Conservation (phyloP, 1,139 yeast species). For the Hyphopichia pseudoburtonii region DNA sequence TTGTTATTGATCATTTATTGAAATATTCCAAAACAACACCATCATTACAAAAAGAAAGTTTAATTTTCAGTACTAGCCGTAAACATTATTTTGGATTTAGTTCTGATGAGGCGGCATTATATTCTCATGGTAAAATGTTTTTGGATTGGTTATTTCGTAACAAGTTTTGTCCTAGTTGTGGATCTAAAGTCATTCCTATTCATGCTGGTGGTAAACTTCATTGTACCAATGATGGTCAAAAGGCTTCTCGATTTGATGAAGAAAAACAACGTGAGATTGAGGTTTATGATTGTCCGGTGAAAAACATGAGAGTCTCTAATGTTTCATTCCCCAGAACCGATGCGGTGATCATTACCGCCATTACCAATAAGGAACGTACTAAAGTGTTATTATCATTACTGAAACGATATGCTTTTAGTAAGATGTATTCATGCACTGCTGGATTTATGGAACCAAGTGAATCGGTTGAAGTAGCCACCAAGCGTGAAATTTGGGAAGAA, state of each 20-base stretch:
- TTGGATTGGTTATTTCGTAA: constrained; percentile 82
- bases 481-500: constrained; percentile 93
- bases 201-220: constrained; percentile 80
- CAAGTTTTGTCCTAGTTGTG: constrained; percentile 88
- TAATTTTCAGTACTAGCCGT: constrained; percentile 34
- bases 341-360: constrained; percentile 80
- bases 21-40: constrained; percentile 4
- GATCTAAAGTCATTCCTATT: constrained; percentile 62
- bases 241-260: constrained; percentile 7
- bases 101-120: constrained; percentile 59
- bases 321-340: constrained; percentile 91
- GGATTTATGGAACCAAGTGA: constrained; percentile 97
- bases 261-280: constrained; percentile 17
- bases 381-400: constrained; percentile 73
- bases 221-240: constrained; percentile 50
- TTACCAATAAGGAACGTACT: constrained; percentile 59
- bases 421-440: constrained; percentile 81
- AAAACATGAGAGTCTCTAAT: constrained; percentile 53
- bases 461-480: constrained; percentile 83
- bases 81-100: constrained; percentile 37
- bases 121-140: constrained; percentile 81
- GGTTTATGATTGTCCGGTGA: constrained; percentile 51
- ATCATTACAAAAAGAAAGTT: constrained; percentile 7
- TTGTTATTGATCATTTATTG: constrained; percentile 18
- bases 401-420: constrained; percentile 48